These are phyloP conservation scores for Cyanodermella asteris DNA, from an alignment of 2,329 filamentous ascomycete species.

Conservation along the genomic window DNA sequence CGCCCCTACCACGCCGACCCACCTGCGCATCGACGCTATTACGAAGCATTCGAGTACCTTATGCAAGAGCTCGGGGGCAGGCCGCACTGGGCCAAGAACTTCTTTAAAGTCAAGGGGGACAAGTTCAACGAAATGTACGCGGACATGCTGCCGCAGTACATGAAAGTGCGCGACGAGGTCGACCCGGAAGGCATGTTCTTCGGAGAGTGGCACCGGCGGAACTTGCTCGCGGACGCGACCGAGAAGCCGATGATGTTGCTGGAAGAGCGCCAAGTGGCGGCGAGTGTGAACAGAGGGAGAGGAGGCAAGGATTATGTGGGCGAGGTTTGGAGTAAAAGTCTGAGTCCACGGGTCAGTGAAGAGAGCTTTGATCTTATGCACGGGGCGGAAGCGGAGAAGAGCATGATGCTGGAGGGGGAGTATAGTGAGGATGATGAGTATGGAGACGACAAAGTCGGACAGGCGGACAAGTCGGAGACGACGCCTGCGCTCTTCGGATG, in stretches of 20 bases:
- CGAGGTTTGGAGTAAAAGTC: conserved; percentile 1
- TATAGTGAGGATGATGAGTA: too few relatives aligned
- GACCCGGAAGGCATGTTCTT: conserved; percentile 76
- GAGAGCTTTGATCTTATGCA: conserved; percentile 7
- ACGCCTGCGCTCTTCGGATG: too few relatives aligned
- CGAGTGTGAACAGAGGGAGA: too few relatives aligned
- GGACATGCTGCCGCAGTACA: conserved; percentile 41
- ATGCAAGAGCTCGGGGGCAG: conserved; percentile 67
- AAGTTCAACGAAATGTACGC: conserved; percentile 51
- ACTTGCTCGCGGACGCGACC: conserved; percentile 25
- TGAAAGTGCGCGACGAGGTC: conserved; percentile 42
- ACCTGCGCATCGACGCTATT: conserved; percentile 55
- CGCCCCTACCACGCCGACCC: conserved; percentile 60
- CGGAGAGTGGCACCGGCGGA: conserved; percentile 69
- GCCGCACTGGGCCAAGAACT: conserved; percentile 91
- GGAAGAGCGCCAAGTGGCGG: conserved; percentile 21
- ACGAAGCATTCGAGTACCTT: conserved; percentile 73
- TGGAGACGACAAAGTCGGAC: too few relatives aligned
- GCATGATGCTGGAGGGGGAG: too few relatives aligned
- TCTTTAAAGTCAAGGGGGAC: conserved; percentile 33
- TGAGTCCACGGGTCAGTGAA: conserved; percentile 6
- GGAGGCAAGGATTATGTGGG: conserved; percentile 6
- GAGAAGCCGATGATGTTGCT: conserved; percentile 13
- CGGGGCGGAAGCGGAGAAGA: conserved; percentile 4
- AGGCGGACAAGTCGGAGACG: too few relatives aligned